Evolutionary conservation across 2,329 filamentous ascomycete species (phyloP).

Genomic region (Whalleya microplaca): DNA sequence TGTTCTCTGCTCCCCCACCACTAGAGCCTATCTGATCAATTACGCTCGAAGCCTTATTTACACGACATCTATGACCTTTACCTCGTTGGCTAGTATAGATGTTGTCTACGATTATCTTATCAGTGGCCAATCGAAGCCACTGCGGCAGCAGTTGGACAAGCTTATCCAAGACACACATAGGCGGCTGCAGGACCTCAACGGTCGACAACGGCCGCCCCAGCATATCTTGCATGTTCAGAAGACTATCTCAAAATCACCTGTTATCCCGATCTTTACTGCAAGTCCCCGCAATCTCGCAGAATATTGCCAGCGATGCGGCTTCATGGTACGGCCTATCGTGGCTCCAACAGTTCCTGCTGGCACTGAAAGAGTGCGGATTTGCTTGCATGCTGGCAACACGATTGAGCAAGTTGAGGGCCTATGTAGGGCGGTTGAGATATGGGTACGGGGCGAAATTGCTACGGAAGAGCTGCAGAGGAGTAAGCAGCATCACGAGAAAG

Average conservation of each 20-base stretch:
- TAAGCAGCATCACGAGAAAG: neutral
- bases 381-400: conserved; percentile 63
- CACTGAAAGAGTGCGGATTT: conserved; percentile 60
- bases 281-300: conserved; percentile 56
- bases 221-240: conserved; percentile 33
- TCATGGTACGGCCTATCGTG: conserved; percentile 61
- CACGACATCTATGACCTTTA: conserved; percentile 69
- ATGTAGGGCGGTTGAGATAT: conserved; percentile 36
- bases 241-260: conserved; percentile 52
- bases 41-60: conserved; percentile 78
- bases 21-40: conserved; percentile 70
- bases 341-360: conserved; percentile 61
- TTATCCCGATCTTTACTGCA: conserved; percentile 58
- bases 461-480: neutral
- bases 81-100: conserved; percentile 45
- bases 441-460: conserved; percentile 18
- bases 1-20: conserved; percentile 63
- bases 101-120: conserved; percentile 37
- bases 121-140: conserved; percentile 28
- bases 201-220: conserved; percentile 10
- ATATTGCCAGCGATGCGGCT: conserved; percentile 55
- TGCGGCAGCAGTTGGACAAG: conserved; percentile 46
- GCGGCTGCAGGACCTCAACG: conserved; percentile 41
- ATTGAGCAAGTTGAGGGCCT: conserved; percentile 54
- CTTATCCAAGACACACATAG: conserved; percentile 50